These are phyloP conservation scores for Casuarina cunninghamiana DNA, from an alignment of 306 rosid species.

Conservation along the genomic window DNA sequence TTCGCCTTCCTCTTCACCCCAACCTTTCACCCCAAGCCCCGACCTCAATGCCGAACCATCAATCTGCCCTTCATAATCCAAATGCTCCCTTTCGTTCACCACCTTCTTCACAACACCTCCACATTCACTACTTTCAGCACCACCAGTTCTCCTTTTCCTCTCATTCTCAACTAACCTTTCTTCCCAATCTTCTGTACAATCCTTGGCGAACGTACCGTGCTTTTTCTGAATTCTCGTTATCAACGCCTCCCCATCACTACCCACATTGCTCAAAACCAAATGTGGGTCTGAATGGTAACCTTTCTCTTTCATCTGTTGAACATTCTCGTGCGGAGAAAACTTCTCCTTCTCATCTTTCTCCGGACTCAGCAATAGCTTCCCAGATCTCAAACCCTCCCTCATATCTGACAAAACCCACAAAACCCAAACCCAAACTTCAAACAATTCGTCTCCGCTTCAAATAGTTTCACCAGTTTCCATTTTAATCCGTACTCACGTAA, in stretches of 20 bases:
- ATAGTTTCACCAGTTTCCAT: conserved; percentile 10
- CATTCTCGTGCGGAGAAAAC: conserved; percentile 3
- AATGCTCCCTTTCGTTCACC: conserved; percentile 26
- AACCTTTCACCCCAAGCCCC: conserved; percentile 30
- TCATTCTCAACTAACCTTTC: conserved; percentile 39
- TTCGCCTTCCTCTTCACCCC: conserved; percentile 19
- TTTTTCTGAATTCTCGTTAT: conserved; percentile 30
- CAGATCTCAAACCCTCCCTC: conserved; percentile 79
- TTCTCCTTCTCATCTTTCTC: conserved; percentile 3
- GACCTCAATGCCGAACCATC: conserved; percentile 68
- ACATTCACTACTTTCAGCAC: conserved; percentile 18
- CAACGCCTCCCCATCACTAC: conserved; percentile 19
- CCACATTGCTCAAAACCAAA: conserved; percentile 23
- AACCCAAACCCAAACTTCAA: conserved; percentile 30
- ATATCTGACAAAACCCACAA: conserved; percentile 42
- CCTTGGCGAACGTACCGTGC: conserved; percentile 23
- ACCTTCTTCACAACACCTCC: conserved; percentile 24
- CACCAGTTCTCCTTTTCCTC: conserved; percentile 33
- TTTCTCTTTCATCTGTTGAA: conserved; percentile 15
- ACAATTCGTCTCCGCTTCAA: conserved; percentile 28
- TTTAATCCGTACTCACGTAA: conserved; percentile 25
- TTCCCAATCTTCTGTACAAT: conserved; percentile 36
- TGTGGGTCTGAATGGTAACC: conserved; percentile 24
- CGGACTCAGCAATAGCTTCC: conserved; percentile 32
- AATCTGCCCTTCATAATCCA: conserved; percentile 26